Base-by-base conservation (phyloP, 257 asterid species). In the Prunella vulgaris region DNA sequence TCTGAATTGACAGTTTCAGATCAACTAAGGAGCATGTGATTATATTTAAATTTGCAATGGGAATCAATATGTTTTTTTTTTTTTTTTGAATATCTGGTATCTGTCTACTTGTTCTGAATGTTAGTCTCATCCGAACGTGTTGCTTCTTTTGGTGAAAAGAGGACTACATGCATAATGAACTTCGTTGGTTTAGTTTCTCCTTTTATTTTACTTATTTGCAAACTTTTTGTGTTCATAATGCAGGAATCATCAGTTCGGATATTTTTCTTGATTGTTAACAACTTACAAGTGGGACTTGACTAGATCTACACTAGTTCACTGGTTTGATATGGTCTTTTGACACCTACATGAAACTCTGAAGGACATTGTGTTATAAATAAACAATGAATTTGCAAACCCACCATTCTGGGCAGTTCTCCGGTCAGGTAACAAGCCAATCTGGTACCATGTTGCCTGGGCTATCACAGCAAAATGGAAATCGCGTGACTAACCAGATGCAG, bases 401-500 rank as follows among this genome's bases (percentile, higher is more conserved):
- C 70, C 90, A 74, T 79, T 74, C 91, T 5, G 93, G 93, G 60
- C 90, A 86, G 82, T 80, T 87, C 49, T 68, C 90, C 0, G 95
- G 93, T 53, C 89, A 84, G 83, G 90, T 83, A 69, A 78, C 86
- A 51, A 85, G 80, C 71, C 95, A 84, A 75, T 79, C 85, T 75
- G 88, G 86, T 73, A 72, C 78, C 72, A 60, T 84, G 76, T 75
- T 83, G 74, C 81, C 91, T 30, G 90, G 79, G 60, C 24, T 83
- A 18, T 76, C 84, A 54, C 96, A 86, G 76, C 88, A 81, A 82
- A 85, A 66, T 77, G 96, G 87, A 64, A 89, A 76, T 85, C 72
- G 85, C 65, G 52, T 83, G 72, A 76, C 90, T 76, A 69, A 66
- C 13, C 96, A 82, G 83, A 84, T 90, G 90, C 97, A 85, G 84